Evolutionary conservation across 1,139 yeast species (phyloP), one percentile per base, ranked within the genome.

Genomic region (Lodderomyces margitis): DNA sequence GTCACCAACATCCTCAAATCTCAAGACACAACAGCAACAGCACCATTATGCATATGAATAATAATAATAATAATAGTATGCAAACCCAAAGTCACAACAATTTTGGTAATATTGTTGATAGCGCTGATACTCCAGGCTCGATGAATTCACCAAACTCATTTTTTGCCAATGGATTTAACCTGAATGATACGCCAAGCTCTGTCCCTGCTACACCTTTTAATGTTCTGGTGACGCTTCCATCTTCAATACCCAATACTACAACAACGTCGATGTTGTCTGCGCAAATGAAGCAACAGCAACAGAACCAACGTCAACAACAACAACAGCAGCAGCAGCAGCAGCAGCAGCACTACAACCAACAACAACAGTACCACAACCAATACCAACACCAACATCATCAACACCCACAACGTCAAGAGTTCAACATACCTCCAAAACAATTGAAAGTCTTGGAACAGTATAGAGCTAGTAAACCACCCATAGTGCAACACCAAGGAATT

Each of bases 41-140:
- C 38, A 31, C 55, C 32, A 27, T 47, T 9, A 42, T 46, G 41
- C 43, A 46, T 17, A 42, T 46, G 42, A 44, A 46, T 20, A 36
- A 39, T 21, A 41, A 43, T 24, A 16, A 20, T 5, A 11, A 8
- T 16, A 27, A 37, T 7, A 37, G 10, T 31, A 15, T 12, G 21
- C 21, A 15, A 8, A 37, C 12, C 24, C 16, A 37, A 4, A 19
- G 25, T 21, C 27, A 21, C 6, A 36, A 21, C 6, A 36, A 23
- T 21, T 33, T 24, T 33, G 25, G 25, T 21, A 21, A 33, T 33
- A 10, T 19, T 11, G 11, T 21, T 21, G 41, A 44, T 31, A 30
- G n/a, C 32, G 36, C 14, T 16, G 57, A 49, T 19, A 58, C 65
- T 1, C 66, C 68, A 2, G 63, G 63, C 2, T 50, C 56, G 3